These are phyloP conservation scores for Serendipita sp. DNA, from an alignment of 768 basidiomycete species.

Conservation along the genomic window DNA sequence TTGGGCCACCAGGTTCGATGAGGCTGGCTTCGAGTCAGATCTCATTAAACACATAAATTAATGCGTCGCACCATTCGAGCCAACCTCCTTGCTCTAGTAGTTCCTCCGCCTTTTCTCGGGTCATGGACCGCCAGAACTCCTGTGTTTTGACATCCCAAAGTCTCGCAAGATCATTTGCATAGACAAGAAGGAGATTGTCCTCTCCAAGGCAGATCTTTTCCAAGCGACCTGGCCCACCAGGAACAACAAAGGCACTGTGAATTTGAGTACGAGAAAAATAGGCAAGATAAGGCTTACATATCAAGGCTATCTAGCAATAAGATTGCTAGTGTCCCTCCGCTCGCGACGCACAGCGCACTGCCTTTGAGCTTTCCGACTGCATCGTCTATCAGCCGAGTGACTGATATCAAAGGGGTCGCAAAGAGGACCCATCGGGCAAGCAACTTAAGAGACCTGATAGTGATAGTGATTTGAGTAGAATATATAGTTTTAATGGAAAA, in stretches of 20 bases:
- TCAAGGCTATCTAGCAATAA: constrained; percentile 59
- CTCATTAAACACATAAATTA: not conserved
- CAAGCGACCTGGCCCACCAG: constrained; percentile 60
- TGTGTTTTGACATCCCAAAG: constrained; percentile 74
- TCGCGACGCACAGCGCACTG: constrained; percentile 54
- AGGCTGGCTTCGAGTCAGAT: not conserved
- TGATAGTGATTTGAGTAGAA: not conserved
- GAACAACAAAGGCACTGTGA: constrained; percentile 26
- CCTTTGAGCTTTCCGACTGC: constrained; percentile 42
- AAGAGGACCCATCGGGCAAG: constrained; percentile 63
- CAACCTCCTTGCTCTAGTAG: constrained; percentile 57
- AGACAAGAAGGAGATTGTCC: constrained; percentile 58
- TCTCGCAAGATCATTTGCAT: constrained; percentile 59
- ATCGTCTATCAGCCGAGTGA: constrained; percentile 40
- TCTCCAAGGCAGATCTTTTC: constrained; percentile 45
- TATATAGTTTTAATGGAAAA: not conserved
- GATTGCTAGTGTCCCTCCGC: constrained; percentile 73
- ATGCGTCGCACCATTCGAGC: constrained; percentile 41
- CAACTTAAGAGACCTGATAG: constrained; percentile 41
- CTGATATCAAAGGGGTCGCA: constrained; percentile 41
- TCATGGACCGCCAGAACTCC: constrained; percentile 78
- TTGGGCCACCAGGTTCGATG: constrained; percentile 6
- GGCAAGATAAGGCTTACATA: constrained; percentile 37
- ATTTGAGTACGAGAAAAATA: constrained; percentile 7
- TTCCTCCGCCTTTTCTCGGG: constrained; percentile 57